phyloP scores from a whole-genome alignment of 2,329 filamentous ascomycete species.

The Colletotrichum viniferum region DNA sequence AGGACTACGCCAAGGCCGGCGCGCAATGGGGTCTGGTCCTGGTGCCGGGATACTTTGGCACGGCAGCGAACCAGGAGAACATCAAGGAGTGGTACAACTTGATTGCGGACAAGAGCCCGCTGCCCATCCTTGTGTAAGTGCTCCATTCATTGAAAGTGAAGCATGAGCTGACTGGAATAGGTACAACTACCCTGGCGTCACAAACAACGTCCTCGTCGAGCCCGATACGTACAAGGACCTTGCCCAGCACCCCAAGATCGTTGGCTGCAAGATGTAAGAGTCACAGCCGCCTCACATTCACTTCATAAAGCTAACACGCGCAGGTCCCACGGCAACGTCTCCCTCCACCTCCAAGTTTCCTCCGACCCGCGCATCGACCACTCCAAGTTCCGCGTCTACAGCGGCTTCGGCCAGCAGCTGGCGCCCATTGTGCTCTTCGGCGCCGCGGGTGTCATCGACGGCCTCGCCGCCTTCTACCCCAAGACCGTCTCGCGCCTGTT shows the following conservation, averaged over 20 bases:
- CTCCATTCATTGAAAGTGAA: not conserved
- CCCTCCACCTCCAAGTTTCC: constrained; percentile 66
- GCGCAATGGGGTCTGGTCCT: constrained; percentile 67
- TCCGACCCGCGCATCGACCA: constrained; percentile 66
- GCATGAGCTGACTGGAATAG: constrained; percentile 28
- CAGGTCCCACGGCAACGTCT: constrained; percentile 66
- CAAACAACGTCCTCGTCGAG: constrained; percentile 64
- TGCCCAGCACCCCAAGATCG: constrained; percentile 67
- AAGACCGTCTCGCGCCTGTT: constrained; percentile 64
- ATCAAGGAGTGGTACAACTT: constrained; percentile 64
- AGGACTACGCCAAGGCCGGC: constrained; percentile 59
- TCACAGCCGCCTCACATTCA: not conserved
- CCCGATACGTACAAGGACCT: constrained; percentile 63
- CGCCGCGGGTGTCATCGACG: constrained; percentile 70
- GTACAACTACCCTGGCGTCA: constrained; percentile 67
- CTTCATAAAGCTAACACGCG: not conserved
- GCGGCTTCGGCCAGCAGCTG: constrained; percentile 70
- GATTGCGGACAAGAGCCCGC: constrained; percentile 63
- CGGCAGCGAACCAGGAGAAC: constrained; percentile 60
- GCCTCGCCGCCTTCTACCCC: constrained; percentile 68
- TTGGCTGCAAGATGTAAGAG: constrained; percentile 65
- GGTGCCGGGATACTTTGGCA: constrained; percentile 69
- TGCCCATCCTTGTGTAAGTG: constrained; percentile 65
- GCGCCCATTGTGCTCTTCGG: constrained; percentile 67
- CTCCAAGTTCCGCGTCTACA: constrained; percentile 65